phyloP scores from a whole-genome alignment of 1,284 basidiomycete genomes.

The Moniliella sp. region DNA sequence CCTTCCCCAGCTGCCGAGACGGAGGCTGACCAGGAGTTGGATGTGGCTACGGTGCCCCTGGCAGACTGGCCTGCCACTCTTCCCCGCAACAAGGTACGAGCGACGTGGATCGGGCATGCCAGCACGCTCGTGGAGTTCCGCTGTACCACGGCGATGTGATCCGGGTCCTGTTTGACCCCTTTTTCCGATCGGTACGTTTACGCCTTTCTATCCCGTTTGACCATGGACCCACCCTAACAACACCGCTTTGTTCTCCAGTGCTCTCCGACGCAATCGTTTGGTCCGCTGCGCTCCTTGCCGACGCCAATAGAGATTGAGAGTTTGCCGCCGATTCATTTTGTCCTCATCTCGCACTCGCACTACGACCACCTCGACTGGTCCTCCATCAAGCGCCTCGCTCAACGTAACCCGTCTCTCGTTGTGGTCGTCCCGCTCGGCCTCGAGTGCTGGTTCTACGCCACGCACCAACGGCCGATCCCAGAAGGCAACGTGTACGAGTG shows the following conservation, averaged over 20 bases:
- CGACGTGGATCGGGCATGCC: conserved; percentile 29
- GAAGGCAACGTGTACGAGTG: too few species aligned
- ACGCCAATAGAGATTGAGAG: conserved; percentile 14
- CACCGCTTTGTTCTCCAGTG: too few species aligned
- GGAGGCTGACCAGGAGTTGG: neutral
- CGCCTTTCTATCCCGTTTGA: too few species aligned
- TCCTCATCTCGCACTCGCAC: conserved; percentile 29
- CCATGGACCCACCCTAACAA: too few species aligned
- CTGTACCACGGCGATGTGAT: conserved; percentile 4
- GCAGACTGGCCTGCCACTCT: neutral
- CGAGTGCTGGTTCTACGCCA: conserved; percentile 15
- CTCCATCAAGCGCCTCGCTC: conserved; percentile 18
- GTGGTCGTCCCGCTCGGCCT: conserved; percentile 25
- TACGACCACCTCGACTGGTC: conserved; percentile 28
- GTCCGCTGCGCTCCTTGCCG: conserved; percentile 15
- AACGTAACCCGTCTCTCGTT: conserved; percentile 5
- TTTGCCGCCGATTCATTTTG: conserved; percentile 21
- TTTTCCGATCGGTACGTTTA: conserved; percentile 23
- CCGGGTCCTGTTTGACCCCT: conserved; percentile 23
- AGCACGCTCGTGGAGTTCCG: conserved; percentile 17
- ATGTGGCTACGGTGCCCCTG: neutral
- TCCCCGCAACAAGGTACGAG: conserved; percentile 2
- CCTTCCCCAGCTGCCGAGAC: too few species aligned
- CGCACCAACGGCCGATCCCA: too few species aligned
- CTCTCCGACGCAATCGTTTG: conserved; percentile 20